Evolutionary conservation across 305 asterid species (phyloP), one percentile per base, ranked within the genome.

Genomic region (Fraxinus greggii): DNA sequence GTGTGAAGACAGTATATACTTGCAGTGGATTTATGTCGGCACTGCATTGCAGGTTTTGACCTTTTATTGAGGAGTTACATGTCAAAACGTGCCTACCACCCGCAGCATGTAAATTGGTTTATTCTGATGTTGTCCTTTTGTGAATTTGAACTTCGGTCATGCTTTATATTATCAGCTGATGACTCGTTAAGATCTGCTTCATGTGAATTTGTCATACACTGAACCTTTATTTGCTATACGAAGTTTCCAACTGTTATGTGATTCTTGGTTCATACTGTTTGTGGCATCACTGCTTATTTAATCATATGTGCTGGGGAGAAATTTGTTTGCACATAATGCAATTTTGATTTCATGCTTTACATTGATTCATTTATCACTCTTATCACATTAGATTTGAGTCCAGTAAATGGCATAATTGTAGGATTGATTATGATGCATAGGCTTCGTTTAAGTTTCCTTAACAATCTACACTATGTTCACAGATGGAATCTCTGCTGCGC

Each of bases 401-500:
- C 21, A 26, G 42, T 81, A 75, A 65, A 23, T 40, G 45, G 33
- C 6, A 29, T 42, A 10, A 29, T 38, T 19, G 6, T 72, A 38
- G 77, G 40, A 5, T 28, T 82, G 72, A n/a, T 75, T 35, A 65
- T 29, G 12, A 7, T 77, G 78, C 78, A 19, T 75, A 35, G 70
- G 72, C 38, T 73, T 32, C 32, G 5, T 35, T 38, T 80, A 23
- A 21, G 75, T 54, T 78, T 75, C 26, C 78, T 83, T 10, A 31
- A 33, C 59, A 32, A 79, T 19, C 19, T 17, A 2, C 77, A 28
- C 32, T 63, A 28, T 84, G 75, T 80, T 69, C 76, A 67, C 92
- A 94, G 97, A 78, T 89, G 24, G 92, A 89, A 81, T 83, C 89
- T 31, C 75, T 90, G 83, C 81, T 90, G 86, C 86, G 77, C 26